These are phyloP conservation scores for Plasmodium vivax DNA, from an alignment of 169 alveolate species.

Conservation along the genomic window DNA sequence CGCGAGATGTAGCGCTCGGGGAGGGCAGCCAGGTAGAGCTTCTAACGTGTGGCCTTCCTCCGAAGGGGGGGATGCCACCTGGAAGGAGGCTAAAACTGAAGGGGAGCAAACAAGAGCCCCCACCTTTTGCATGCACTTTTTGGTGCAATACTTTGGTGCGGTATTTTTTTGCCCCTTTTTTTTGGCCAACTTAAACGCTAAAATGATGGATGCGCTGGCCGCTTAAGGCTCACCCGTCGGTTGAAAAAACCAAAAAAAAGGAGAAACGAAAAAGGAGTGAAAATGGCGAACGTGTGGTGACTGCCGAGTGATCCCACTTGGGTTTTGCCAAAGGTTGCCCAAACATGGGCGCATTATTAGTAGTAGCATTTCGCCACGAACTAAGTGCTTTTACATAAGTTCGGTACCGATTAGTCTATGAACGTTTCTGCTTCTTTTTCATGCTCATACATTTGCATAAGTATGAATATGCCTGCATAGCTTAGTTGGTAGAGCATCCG, in stretches of 20 bases:
- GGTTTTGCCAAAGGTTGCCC: neutral
- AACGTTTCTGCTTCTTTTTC: neutral
- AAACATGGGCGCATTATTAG: neutral
- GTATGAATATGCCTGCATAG: conserved; percentile 81
- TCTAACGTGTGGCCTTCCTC: neutral
- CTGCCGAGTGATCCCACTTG: neutral
- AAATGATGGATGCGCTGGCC: neutral
- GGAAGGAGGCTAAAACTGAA: neutral
- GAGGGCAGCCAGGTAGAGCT: neutral
- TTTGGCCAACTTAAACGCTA: neutral
- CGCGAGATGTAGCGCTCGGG: neutral
- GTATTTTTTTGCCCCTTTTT: neutral
- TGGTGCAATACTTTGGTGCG: neutral
- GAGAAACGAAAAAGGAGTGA: neutral
- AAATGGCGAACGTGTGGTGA: neutral
- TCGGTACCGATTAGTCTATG: neutral
- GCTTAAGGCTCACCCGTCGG: neutral
- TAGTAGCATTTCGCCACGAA: neutral
- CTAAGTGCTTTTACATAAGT: neutral
- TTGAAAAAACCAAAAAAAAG: neutral
- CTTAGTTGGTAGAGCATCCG: conserved; percentile 91
- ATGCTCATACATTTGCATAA: too few relatives aligned
- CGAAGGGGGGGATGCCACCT: neutral
- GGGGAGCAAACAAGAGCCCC: neutral
- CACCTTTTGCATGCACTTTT: neutral